Conservation (phyloP, 2,329 filamentous ascomycete genomes). For the Aspergillus spinulosporus region DNA sequence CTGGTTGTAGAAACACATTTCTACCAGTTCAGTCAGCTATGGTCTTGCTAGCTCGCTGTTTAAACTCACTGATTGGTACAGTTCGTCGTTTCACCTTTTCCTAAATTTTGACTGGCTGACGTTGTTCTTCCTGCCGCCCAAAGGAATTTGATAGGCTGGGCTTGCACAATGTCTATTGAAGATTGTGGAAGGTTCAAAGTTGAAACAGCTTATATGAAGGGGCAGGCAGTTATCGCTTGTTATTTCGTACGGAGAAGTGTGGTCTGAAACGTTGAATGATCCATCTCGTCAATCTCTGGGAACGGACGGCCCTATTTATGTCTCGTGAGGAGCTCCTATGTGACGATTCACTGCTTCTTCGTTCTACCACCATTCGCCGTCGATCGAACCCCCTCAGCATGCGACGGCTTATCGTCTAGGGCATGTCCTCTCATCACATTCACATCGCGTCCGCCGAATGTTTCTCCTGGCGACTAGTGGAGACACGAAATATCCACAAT, state of each 20-base stretch:
- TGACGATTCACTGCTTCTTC: constrained; percentile 23
- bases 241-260: constrained; percentile 23
- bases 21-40: constrained; percentile 40
- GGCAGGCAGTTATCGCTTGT: constrained; percentile 25
- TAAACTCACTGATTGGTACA: constrained; percentile 36
- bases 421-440: constrained; percentile 31
- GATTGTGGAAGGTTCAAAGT: constrained; percentile 21
- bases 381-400: constrained; percentile 36
- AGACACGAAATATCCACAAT: constrained; percentile 37
- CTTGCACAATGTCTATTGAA: constrained; percentile 28
- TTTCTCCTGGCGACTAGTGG: constrained; percentile 40
- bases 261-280: constrained; percentile 36
- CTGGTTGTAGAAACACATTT: constrained; percentile 96
- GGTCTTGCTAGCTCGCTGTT: constrained; percentile 21
- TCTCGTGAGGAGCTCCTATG: constrained; percentile 33
- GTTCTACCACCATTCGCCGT: constrained; percentile 28
- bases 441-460: constrained; percentile 30
- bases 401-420: constrained; percentile 37
- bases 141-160: constrained; percentile 37
- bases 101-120: constrained; percentile 35
- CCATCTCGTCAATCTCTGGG: constrained; percentile 31
- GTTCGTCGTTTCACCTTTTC: constrained; percentile 38
- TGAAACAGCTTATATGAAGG: constrained; percentile 27
- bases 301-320: constrained; percentile 43
- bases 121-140: constrained; percentile 26